Base-by-base conservation (phyloP, 176 grass and related monocot genomes). In the Oryza coarctata region DNA sequence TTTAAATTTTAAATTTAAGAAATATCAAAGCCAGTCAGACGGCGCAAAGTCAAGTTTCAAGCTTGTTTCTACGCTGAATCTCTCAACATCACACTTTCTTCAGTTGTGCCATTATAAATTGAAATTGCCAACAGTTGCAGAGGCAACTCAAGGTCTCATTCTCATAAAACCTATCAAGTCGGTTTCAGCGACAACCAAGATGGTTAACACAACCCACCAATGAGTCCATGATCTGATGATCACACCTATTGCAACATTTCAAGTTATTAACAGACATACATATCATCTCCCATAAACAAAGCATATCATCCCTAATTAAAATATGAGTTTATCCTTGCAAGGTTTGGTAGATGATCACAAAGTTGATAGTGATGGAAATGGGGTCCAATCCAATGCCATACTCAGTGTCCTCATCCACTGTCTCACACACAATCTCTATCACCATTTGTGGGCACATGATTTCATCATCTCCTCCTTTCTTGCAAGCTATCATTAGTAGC, bases 341-440 rank as follows among this genome's bases (percentile, higher is more conserved):
- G 33, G 84, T 73, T 80, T 65, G 84, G 76, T 55, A 29, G 76
- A n/a, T 28, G 68, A 31, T 72, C 58, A 18, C 41, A 17, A 35
- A 55, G 68, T 41, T 52, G 76, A 73, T 12, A 22, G 63, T 41
- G 47, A 76, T 32, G 73, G 68, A 73, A 15, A 71, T 61, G 66
- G 31, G 63, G 67, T 81, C 66, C 49, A 71, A 70, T 36, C 14
- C 32, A 23, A 3, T 36, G 52, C 15, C 14, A 45, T 34, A 20
- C 31, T 45, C 27, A n/a, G 13, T 55, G 22, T 64, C 12, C 13
- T 72, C 80, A 44, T 74, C 70, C 18, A 2, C 73, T 76, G 15
- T 40, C 28, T 40, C 9, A 4, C 39, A 55, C 31, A 9, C 63
- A 32, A 41, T 40, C 73, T 76, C 27, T 23, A 71, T 85, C 73